These are phyloP conservation scores for Grammothele lineata DNA, from an alignment of 768 basidiomycete species.

Conservation along the genomic window DNA sequence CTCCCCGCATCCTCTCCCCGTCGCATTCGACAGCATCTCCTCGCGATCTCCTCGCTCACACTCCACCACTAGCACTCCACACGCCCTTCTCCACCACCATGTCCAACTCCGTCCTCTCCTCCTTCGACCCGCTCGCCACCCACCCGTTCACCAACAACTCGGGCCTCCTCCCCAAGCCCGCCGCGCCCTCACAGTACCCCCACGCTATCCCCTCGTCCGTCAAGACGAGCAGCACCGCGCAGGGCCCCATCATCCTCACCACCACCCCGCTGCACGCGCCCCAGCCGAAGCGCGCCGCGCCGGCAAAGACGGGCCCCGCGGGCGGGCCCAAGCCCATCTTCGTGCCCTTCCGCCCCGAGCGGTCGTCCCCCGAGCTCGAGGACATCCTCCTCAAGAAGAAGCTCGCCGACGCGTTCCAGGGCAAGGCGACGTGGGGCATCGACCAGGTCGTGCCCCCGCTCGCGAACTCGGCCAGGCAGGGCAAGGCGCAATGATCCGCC, in stretches of 20 bases:
- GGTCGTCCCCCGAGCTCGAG: slow-evolving; percentile 53
- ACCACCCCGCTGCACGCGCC: slow-evolving; percentile 22
- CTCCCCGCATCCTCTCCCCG: not conserved
- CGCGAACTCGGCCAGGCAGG: slow-evolving; percentile 8
- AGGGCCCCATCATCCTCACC: slow-evolving; percentile 11
- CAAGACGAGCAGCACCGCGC: slow-evolving; percentile 12
- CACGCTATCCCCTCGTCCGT: slow-evolving; percentile 37
- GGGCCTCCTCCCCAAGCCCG: slow-evolving; percentile 34
- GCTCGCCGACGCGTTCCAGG: slow-evolving; percentile 24
- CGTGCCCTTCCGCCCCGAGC: slow-evolving; percentile 46
- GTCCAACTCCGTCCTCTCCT: slow-evolving; percentile 31
- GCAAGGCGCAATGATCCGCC: slow-evolving; percentile 15
- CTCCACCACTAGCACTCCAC: not conserved
- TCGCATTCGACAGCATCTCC: not conserved
- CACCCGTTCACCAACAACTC: slow-evolving; percentile 53
- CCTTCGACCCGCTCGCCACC: slow-evolving; percentile 55
- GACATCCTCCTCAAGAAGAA: slow-evolving; percentile 38
- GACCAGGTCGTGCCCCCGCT: slow-evolving; percentile 16
- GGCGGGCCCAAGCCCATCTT: slow-evolving; percentile 40
- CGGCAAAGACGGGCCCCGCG: slow-evolving; percentile 9
- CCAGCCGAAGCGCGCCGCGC: slow-evolving; percentile 21
- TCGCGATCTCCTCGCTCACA: not conserved
- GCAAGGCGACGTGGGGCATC: slow-evolving; percentile 26
- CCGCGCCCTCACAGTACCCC: slow-evolving; percentile 46
- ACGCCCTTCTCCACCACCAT: slow-evolving; percentile 21